A percentile compares a stretch with the other conserved stretches of the same genome.
Conservation (phyloP, 2,329 filamentous ascomycete genomes). For the Trichoderma atroviride region DNA sequence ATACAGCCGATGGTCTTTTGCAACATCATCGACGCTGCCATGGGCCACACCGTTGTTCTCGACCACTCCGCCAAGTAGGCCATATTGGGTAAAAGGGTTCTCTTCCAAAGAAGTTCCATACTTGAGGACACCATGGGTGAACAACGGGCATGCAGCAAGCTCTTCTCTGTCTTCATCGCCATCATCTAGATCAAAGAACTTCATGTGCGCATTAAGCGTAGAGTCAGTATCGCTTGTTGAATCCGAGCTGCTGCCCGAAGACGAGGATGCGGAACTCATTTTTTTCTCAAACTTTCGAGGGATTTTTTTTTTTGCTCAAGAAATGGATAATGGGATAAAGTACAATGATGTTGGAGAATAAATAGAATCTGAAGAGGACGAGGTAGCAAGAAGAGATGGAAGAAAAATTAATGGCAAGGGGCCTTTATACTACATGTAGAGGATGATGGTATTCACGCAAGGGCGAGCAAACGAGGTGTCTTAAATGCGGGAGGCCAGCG, state of each 20-base stretch:
- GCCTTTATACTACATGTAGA: background rate
- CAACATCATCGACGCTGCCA: background rate
- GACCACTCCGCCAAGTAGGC: slow-evolving; percentile 28
- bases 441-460: background rate
- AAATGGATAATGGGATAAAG: too few relatives aligned
- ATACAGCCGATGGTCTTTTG: slow-evolving; percentile 41
- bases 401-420: background rate
- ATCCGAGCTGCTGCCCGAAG: background rate
- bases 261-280: background rate
- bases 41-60: background rate
- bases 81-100: slow-evolving; percentile 29
- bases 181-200: slow-evolving; percentile 3
- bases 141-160: slow-evolving; percentile 28
- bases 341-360: too few relatives aligned
- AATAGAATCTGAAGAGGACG: background rate
- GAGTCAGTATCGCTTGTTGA: background rate
- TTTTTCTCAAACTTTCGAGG: background rate
- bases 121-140: slow-evolving; percentile 28
- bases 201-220: slow-evolving; percentile 6
- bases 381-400: background rate
- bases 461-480: background rate
- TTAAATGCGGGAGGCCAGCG: slow-evolving; percentile 11
- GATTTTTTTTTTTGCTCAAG: background rate
- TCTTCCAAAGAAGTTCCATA: background rate
- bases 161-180: slow-evolving; percentile 17